Evolutionary conservation across 345 rosid genomes (phyloP).

Genomic region (Eucalyptus tenuipes): DNA sequence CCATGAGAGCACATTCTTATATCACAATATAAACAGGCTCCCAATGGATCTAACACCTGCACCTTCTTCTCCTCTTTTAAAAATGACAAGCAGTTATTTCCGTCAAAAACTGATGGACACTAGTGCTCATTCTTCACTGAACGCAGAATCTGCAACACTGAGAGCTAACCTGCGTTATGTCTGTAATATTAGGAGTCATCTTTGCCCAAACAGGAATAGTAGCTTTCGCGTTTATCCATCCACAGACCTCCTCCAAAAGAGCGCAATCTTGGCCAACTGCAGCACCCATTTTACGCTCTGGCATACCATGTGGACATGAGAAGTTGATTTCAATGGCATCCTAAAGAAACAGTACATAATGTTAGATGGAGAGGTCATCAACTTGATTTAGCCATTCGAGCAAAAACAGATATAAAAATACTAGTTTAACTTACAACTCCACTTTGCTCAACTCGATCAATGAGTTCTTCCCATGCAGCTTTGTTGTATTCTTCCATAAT

Average conservation of each 20-base stretch:
- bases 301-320: slow-evolving; percentile 99
- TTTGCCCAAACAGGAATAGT: slow-evolving; percentile 98
- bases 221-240: slow-evolving; percentile 95
- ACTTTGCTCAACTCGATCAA: slow-evolving; percentile 91
- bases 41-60: neutral
- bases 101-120: neutral
- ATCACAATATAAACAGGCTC: neutral
- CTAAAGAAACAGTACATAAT: slow-evolving; percentile 8
- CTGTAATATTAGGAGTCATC: slow-evolving; percentile 99
- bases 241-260: slow-evolving; percentile 79
- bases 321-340: slow-evolving; percentile 95
- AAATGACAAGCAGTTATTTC: neutral
- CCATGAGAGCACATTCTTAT: neutral
- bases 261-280: slow-evolving; percentile 94
- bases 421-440: slow-evolving; percentile 61
- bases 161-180: slow-evolving; percentile 61
- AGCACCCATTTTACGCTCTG: slow-evolving; percentile 98
- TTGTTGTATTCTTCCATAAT: slow-evolving; percentile 93
- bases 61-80: neutral
- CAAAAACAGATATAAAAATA: neutral
- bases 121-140: neutral
- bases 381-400: neutral
- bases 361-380: neutral
- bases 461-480: slow-evolving; percentile 94
- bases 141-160: neutral